These are phyloP conservation scores for Xerocomus potaroensis DNA, from an alignment of 768 basidiomycete genomes.

Conservation along the genomic window DNA sequence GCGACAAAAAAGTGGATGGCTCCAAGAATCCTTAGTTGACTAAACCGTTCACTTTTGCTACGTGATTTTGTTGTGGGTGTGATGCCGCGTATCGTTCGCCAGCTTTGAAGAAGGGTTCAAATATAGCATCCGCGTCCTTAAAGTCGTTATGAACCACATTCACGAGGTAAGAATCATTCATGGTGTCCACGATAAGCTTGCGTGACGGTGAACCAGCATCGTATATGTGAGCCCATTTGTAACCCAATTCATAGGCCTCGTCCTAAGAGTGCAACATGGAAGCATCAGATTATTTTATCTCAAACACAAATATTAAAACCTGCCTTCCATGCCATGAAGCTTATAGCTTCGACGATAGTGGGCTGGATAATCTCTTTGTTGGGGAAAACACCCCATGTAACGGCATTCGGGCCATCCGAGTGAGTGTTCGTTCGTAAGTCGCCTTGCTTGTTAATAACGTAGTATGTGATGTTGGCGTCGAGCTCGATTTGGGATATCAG, in stretches of 20 bases:
- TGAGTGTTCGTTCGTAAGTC: slow-evolving; percentile 94
- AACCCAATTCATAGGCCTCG: slow-evolving; percentile 89
- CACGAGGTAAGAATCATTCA: slow-evolving; percentile 82
- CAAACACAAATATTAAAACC: slow-evolving; percentile 13
- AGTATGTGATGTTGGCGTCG: slow-evolving; percentile 89
- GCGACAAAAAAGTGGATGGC: neutral
- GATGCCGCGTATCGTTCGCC: slow-evolving; percentile 55
- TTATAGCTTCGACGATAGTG: slow-evolving; percentile 94
- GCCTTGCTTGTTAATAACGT: slow-evolving; percentile 94
- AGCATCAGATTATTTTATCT: neutral
- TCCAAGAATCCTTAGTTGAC: slow-evolving; percentile 16
- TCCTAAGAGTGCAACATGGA: slow-evolving; percentile 52
- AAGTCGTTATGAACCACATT: slow-evolving; percentile 98
- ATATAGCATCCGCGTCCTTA: slow-evolving; percentile 80
- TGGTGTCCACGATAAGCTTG: slow-evolving; percentile 69
- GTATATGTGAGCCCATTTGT: slow-evolving; percentile 88
- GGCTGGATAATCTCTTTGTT: slow-evolving; percentile 96
- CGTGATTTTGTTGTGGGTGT: slow-evolving; percentile 27
- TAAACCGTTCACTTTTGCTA: slow-evolving; percentile 38
- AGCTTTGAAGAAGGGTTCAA: slow-evolving; percentile 78
- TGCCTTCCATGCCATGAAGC: slow-evolving; percentile 99
- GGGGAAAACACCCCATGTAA: slow-evolving; percentile 98
- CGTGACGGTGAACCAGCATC: slow-evolving; percentile 71
- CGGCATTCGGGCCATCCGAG: slow-evolving; percentile 95
- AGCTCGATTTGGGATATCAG: slow-evolving; percentile 81